A percentile compares a stretch with the other conserved stretches of the same genome.
phyloP scores from a whole-genome alignment of 352 stramenopile genomes.

The Pythium dissotocum region DNA sequence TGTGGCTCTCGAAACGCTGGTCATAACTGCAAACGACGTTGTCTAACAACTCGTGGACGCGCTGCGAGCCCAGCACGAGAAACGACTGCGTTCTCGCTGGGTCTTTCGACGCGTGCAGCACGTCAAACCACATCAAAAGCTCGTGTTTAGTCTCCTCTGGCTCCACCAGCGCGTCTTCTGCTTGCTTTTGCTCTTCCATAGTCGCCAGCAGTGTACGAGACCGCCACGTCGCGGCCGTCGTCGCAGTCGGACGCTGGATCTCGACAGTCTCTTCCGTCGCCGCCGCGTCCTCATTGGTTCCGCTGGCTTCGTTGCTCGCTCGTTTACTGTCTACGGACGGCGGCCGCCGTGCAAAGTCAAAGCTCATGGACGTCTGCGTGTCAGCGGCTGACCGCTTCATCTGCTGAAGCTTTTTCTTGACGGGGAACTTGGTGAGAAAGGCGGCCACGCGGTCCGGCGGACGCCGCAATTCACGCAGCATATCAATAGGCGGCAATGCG shows the following conservation, averaged over 20 bases:
- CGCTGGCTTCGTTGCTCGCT: background rate
- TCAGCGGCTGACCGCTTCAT: slow-evolving; percentile 62
- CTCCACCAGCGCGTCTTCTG: background rate
- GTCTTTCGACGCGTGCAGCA: slow-evolving; percentile 72
- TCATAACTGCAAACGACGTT: slow-evolving; percentile 67
- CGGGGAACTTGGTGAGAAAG: slow-evolving; percentile 55
- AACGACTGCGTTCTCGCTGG: slow-evolving; percentile 70
- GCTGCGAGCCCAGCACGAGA: slow-evolving; percentile 61
- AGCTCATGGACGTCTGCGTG: slow-evolving; percentile 55
- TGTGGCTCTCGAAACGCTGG: slow-evolving; percentile 48
- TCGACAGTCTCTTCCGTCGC: background rate
- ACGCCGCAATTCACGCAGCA: slow-evolving; percentile 40
- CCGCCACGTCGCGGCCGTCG: slow-evolving; percentile 27
- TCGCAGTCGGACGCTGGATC: slow-evolving; percentile 20
- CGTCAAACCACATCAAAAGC: slow-evolving; percentile 67
- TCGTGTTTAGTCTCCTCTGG: slow-evolving; percentile 24
- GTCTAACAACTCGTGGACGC: slow-evolving; percentile 54
- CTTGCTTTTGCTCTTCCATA: slow-evolving; percentile 7
- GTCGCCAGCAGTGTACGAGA: slow-evolving; percentile 28
- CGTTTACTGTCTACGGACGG: background rate
- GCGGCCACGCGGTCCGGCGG: slow-evolving; percentile 47
- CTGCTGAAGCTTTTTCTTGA: slow-evolving; percentile 40
- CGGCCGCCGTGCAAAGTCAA: slow-evolving; percentile 57
- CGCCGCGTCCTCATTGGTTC: background rate
- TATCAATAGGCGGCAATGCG: slow-evolving; percentile 42